phyloP scores from a whole-genome alignment of 257 asterid species.

The Coffea canephora region DNA sequence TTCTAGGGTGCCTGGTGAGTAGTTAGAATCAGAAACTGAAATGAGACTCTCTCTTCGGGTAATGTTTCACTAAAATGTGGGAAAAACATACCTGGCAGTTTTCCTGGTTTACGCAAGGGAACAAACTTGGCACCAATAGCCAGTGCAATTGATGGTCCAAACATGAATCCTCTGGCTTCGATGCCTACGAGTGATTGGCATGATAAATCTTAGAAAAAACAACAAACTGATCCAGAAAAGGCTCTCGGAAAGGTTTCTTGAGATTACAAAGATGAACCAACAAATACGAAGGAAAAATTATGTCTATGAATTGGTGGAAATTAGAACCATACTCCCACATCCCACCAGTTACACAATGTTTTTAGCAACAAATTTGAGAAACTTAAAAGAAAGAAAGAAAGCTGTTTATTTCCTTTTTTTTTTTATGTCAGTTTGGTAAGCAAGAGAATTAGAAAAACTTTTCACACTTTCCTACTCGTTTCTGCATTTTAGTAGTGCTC shows the following conservation, averaged over 20 bases:
- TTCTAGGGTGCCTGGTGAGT: not conserved
- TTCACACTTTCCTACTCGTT: not conserved
- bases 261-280: not conserved
- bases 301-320: not conserved
- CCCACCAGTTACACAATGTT: not conserved
- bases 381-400: not conserved
- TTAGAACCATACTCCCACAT: not conserved
- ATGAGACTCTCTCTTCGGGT: not conserved
- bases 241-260: not conserved
- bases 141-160: constrained; percentile 74
- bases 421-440: not conserved
- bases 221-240: constrained; percentile 8
- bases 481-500: not conserved
- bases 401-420: no score
- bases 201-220: not conserved
- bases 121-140: constrained; percentile 87
- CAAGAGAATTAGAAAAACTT: not conserved
- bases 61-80: not conserved
- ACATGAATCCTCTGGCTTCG: constrained; percentile 85
- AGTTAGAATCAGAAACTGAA: not conserved
- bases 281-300: not conserved
- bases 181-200: constrained; percentile 39
- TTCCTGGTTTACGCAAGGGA: constrained; percentile 70
- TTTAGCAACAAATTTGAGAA: not conserved
- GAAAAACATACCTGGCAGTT: constrained; percentile 57